Conservation (phyloP, 768 basidiomycete genomes). For the Candolleomyces efflorescens region DNA sequence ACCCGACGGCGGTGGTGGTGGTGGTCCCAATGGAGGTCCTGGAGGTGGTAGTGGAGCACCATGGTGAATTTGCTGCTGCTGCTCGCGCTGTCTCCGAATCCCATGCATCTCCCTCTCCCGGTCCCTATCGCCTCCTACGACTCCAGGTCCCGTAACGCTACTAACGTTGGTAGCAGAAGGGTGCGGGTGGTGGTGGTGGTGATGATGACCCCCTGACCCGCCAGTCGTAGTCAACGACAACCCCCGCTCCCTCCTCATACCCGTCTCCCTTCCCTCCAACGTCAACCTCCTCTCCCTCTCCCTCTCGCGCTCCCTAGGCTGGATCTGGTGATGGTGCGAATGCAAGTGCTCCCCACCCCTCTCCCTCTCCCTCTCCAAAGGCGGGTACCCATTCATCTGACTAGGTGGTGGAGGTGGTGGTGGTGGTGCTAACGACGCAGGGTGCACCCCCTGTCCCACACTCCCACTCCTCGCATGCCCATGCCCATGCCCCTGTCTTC, state of each 20-base stretch:
- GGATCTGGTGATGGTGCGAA: too few relatives aligned
- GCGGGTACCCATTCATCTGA: not conserved
- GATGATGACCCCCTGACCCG: not conserved
- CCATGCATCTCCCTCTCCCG: not conserved
- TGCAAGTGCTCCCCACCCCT: slow-evolving; percentile 3
- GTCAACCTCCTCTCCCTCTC: slow-evolving; percentile 1
- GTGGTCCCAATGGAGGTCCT: not conserved
- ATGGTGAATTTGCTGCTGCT: not conserved
- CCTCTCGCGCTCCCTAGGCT: slow-evolving; percentile 3
- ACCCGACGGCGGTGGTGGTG: too few relatives aligned
- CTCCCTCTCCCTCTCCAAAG: not conserved
- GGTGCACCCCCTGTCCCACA: not conserved
- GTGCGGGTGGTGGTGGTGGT: not conserved
- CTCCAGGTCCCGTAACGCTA: slow-evolving; percentile 1
- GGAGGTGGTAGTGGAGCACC: not conserved
- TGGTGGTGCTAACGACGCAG: too few relatives aligned
- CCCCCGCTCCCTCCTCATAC: slow-evolving; percentile 5
- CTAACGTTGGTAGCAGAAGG: too few relatives aligned
- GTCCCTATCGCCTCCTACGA: slow-evolving; percentile 3
- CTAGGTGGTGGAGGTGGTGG: not conserved
- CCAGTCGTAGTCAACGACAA: not conserved
- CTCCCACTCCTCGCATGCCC: not conserved
- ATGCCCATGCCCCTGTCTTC: not conserved
- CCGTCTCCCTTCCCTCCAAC: too few relatives aligned
- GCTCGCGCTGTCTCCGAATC: not conserved